Percentiles rank a stretch among this genome's conserved stretches.
These are phyloP conservation scores for Pseudocercospora eumusae DNA, from an alignment of 2,329 filamentous ascomycete species.

Conservation along the genomic window DNA sequence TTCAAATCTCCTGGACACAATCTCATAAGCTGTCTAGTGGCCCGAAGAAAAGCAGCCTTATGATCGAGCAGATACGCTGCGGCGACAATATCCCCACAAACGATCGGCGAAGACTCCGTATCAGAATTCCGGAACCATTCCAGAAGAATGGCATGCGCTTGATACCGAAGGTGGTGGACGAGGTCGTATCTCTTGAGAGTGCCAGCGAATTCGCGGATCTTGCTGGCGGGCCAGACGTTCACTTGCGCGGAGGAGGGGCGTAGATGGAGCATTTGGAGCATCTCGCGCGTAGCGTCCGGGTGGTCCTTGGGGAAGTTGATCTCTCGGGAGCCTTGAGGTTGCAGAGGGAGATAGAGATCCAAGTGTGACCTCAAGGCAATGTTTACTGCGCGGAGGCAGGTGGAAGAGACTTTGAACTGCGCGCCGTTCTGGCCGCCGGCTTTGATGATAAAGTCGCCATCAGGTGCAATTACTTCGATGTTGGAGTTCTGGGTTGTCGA, in stretches of 20 bases:
- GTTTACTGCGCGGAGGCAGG: no score
- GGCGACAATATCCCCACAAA: background rate
- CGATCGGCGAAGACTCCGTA: background rate
- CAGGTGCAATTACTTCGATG: background rate
- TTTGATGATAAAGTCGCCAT: background rate
- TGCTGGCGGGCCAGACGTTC: background rate
- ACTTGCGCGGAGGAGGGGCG: background rate
- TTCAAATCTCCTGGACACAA: background rate
- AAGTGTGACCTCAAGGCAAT: no score
- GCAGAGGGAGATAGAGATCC: no score
- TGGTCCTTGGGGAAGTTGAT: background rate
- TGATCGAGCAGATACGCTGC: background rate
- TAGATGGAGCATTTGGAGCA: background rate
- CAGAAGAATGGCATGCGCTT: background rate
- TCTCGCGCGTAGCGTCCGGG: background rate
- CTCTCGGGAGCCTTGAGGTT: no score
- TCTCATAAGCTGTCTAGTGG: background rate
- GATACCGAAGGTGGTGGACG: background rate
- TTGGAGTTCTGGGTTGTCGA: background rate
- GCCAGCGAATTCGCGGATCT: background rate
- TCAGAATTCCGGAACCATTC: background rate
- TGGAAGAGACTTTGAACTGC: background rate
- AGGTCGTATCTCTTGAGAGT: background rate
- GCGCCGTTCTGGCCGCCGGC: background rate
- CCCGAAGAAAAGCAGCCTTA: background rate